These are phyloP conservation scores for Syzygium jambos DNA, from an alignment of 345 rosid genomes.

Conservation along the genomic window DNA sequence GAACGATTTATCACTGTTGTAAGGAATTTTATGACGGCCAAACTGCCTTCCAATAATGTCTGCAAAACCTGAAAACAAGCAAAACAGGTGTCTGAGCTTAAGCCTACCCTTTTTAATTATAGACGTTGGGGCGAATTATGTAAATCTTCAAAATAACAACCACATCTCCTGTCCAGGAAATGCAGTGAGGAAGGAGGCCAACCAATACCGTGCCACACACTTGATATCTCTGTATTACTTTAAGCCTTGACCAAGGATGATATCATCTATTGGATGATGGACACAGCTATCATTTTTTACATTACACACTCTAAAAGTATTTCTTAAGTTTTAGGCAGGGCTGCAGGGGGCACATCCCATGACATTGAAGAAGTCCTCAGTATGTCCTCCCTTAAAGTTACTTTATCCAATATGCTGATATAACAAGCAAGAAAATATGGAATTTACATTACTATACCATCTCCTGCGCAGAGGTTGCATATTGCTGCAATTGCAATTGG, in stretches of 20 bases:
- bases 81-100: neutral
- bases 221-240: neutral
- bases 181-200: neutral
- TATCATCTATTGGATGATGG: neutral
- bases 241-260: neutral
- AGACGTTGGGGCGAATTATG: neutral
- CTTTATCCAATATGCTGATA: neutral
- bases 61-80: slow-evolving; percentile 55
- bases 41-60: slow-evolving; percentile 78
- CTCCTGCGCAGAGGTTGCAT: slow-evolving; percentile 98
- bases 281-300: neutral
- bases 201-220: neutral
- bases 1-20: slow-evolving; percentile 70
- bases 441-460: slow-evolving; percentile 41
- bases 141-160: neutral
- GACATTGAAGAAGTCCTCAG: neutral
- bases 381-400: neutral
- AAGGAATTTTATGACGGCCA: slow-evolving; percentile 62
- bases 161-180: neutral
- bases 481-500: slow-evolving; percentile 68
- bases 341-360: neutral
- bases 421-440: neutral
- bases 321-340: neutral
- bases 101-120: neutral
- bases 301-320: neutral